Base-by-base conservation (phyloP, 805 yeast species). In the Sugiyamaella floridensis region DNA sequence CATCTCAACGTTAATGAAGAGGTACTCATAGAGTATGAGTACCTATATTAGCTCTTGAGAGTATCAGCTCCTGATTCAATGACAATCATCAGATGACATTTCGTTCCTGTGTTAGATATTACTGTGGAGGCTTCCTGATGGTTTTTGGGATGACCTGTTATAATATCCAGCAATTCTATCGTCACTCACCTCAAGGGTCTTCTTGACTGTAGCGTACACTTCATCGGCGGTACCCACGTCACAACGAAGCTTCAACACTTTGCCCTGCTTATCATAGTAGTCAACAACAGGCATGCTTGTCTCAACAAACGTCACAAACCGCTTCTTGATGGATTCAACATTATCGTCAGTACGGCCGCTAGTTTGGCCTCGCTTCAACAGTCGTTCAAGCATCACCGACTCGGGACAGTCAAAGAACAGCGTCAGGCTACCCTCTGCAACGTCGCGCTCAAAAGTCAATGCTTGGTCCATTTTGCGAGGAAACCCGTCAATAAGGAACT, bases 381-480 rank as follows among this genome's bases (percentile, higher is more conserved):
- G 76, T 67, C 99, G 82, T 58, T 79, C 71, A 59, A 89, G 75
- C 97, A 92, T 90, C 51, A 88, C 86, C 80, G 74, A 56, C 87
- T 84, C 68, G 76, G 84, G 63, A 82, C 93, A 61, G 82, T 76
- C 73, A 52, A 72, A 73, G 60, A 71, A 72, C 49, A 72, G 63
- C 7, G 73, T 68, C 55, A 71, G 67, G 54, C 64, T 65, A 40
- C 60, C 50, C 12, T 48, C 67, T 2, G 71, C 73, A 11, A 73
- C 71, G 68, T 65, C 80, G 74, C 85, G 80, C 71, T 92, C 98
- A 67, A 92, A 92, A 14, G 90, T 86, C 40, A 85, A 54, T 0
- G 98, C 98, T 73, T 92, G 99, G 71, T 93, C 98, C 97, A 93
- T 92, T 68, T 90, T 89, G 68, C 98, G 80, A 47, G 99, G 99